phyloP scores from a whole-genome alignment of 2,329 filamentous ascomycete species.

The Teratosphaeria zuluensis region DNA sequence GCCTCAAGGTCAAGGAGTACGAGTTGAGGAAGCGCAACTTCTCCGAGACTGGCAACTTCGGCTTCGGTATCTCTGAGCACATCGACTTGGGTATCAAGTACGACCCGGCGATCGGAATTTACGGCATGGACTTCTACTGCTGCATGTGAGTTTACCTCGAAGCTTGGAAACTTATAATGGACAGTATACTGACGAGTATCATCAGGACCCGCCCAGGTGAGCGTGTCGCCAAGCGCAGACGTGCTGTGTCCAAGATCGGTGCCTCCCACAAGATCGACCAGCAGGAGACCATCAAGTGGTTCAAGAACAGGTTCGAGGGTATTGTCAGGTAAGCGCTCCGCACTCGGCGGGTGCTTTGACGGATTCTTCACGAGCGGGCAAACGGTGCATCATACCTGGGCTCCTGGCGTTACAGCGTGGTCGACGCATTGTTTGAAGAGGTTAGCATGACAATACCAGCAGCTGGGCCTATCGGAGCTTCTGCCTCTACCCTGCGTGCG shows the following conservation, averaged over 20 bases:
- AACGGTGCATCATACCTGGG: slow-evolving; percentile 4
- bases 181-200: slow-evolving; percentile 21
- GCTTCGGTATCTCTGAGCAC: slow-evolving; percentile 99
- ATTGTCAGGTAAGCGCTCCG: slow-evolving; percentile 77
- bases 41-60: slow-evolving; percentile 99
- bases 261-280: slow-evolving; percentile 87
- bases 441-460: slow-evolving; percentile 19
- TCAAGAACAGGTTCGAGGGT: slow-evolving; percentile 90
- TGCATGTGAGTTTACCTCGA: slow-evolving; percentile 64
- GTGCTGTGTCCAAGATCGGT: slow-evolving; percentile 78
- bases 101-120: slow-evolving; percentile 95
- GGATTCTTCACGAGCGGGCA: not conserved
- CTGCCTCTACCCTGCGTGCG: slow-evolving; percentile 4
- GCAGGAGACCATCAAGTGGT: slow-evolving; percentile 96
- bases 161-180: not conserved
- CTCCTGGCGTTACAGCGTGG: not conserved
- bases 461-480: slow-evolving; percentile 29
- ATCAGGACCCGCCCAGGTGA: slow-evolving; percentile 85
- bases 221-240: slow-evolving; percentile 91
- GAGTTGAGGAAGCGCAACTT: slow-evolving; percentile 99
- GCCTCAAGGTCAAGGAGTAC: slow-evolving; percentile 99
- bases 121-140: slow-evolving; percentile 99
- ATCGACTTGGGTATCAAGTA: slow-evolving; percentile 99
- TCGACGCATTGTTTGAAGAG: slow-evolving; percentile 1
- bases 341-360: not conserved